Evolutionary conservation across 129 eudicot genomes (phyloP).

Genomic region (Ambrosia trifida): DNA sequence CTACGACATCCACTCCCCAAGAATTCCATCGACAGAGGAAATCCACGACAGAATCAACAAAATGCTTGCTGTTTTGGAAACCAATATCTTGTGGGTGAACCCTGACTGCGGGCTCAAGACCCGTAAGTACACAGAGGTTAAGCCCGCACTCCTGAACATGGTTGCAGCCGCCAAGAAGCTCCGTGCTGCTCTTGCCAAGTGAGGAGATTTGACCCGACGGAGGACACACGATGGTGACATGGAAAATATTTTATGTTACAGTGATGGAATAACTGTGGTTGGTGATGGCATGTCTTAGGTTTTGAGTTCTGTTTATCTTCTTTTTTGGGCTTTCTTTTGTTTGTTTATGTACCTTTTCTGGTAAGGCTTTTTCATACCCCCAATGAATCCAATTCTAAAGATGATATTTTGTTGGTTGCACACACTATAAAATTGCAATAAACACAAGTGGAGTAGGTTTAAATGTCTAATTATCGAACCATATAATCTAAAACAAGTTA

Average conservation of each 20-base stretch:
- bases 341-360: neutral
- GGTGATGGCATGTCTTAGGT: conserved; percentile 1
- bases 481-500: no score
- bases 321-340: neutral
- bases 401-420: conserved; percentile 16
- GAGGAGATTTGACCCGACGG: conserved; percentile 16
- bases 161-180: conserved; percentile 93
- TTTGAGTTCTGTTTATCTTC: conserved; percentile 4
- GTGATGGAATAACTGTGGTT: conserved; percentile 22
- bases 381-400: neutral
- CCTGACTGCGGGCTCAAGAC: conserved; percentile 99
- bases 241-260: neutral
- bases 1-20: no score
- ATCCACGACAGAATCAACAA: conserved; percentile 68
- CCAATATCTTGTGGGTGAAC: conserved; percentile 93
- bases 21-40: no score
- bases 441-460: no score
- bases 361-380: conserved; percentile 5
- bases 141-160: conserved; percentile 85
- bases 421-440: neutral
- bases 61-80: conserved; percentile 89
- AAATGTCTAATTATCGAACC: no score
- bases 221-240: neutral
- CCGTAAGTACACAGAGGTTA: conserved; percentile 86
- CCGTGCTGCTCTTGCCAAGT: conserved; percentile 67